A percentile compares a stretch with the other conserved stretches of the same genome.
Evolutionary conservation across 495 filamentous ascomycete species (phyloP).

Genomic region (Aspergillus ellipticus): DNA sequence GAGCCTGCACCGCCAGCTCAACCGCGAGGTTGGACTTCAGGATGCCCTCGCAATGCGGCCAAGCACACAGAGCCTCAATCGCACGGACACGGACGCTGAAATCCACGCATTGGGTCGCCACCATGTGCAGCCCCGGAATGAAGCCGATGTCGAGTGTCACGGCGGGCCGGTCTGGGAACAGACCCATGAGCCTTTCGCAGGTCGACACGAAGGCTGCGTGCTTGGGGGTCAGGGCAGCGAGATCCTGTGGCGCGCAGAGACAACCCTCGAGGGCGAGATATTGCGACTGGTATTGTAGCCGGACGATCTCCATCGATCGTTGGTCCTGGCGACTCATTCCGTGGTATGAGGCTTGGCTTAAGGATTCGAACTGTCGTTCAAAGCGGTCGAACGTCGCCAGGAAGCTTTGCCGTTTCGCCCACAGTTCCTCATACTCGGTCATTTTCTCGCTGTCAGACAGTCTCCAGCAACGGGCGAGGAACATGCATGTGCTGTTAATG

Average conservation of each 20-base stretch:
- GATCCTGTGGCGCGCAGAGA: slow-evolving; percentile 9
- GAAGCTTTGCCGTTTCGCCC: slow-evolving; percentile 8
- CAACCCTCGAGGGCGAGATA: slow-evolving; percentile 13
- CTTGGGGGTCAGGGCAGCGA: slow-evolving; percentile 3
- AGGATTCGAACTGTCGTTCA: background rate
- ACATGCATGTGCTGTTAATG: slow-evolving; percentile 12
- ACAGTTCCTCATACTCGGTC: slow-evolving; percentile 9
- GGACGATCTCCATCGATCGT: slow-evolving; percentile 4
- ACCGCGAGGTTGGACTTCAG: slow-evolving; percentile 14
- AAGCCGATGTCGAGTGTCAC: slow-evolving; percentile 18
- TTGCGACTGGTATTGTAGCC: slow-evolving; percentile 9
- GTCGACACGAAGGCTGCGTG: slow-evolving; percentile 5
- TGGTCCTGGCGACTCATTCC: background rate
- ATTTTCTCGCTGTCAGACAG: slow-evolving; percentile 10
- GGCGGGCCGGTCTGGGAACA: slow-evolving; percentile 13
- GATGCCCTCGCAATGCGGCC: slow-evolving; percentile 20
- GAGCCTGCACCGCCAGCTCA: slow-evolving; percentile 6
- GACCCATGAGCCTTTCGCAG: slow-evolving; percentile 5
- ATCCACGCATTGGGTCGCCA: slow-evolving; percentile 15
- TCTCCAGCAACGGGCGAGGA: slow-evolving; percentile 19
- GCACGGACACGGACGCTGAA: slow-evolving; percentile 15
- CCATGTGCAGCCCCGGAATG: slow-evolving; percentile 8
- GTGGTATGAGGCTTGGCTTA: background rate
- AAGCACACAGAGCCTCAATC: slow-evolving; percentile 8
- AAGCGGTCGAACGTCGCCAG: slow-evolving; percentile 3